Evolutionary conservation across 129 eudicot species (phyloP), one percentile per base, ranked within the genome.

Genomic region (Flaveria robusta): DNA sequence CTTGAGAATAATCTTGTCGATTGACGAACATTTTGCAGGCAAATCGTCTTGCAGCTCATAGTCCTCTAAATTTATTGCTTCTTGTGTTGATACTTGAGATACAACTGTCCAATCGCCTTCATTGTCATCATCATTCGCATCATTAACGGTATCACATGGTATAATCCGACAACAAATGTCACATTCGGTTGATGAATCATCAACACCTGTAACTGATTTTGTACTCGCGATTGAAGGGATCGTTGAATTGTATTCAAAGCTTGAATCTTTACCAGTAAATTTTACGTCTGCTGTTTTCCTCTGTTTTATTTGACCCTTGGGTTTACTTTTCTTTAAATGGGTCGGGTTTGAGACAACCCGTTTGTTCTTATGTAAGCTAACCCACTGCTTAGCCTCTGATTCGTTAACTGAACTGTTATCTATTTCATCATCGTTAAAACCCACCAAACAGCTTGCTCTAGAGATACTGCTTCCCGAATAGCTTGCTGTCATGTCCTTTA

Each of bases 381-480:
- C 80, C 52, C 59, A 68, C 23, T 74, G 39, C 76, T 66, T 68
- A 45, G 79, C 20, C 16, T 81, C 75, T 26, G 79, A 67, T 39
- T 46, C 63, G 5, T 75, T 75, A 68, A 39, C 3, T 19, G 76
- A 71, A 52, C 66, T 71, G n/a, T 31, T 18, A 9, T 74, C 60
- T 23, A 43, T 65, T 24, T 59, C 77, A 69, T 74, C 75, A 67
- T 46, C 60, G 15, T 78, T 78, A 31, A 83, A 47, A 34, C 58
- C 83, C 20, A 72, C 79, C 43, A 82, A 64, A 65, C 75, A 83
- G 52, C 86, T 83, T 31, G 76, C 79, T 72, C 86, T 83, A 1
- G 86, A 83, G 39, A 83, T 71, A 49, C 59, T 83, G 72, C 86
- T 66, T 45, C 77, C 85, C 8, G 83, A 77, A 74, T 83, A 72